Evolutionary conservation across 202 grass and related monocot species (phyloP), one percentile per base, ranked within the genome.

Genomic region (Schoenoplectus triqueter): DNA sequence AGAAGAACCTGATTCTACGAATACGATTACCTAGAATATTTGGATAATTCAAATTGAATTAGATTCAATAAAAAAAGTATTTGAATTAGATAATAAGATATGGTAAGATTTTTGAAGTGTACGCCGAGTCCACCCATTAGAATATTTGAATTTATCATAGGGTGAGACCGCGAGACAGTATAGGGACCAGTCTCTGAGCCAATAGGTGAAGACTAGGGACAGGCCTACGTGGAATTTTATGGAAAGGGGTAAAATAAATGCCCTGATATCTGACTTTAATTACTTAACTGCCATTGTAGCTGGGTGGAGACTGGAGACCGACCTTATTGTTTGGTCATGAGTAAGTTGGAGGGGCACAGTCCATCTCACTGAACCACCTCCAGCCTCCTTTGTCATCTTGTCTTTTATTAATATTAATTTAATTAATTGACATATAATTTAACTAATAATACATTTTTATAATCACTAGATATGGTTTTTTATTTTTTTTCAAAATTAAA

Each of bases 121-220:
- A 13, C 46, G 6, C 71, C 71, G 7, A 4, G 71, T 73, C n/a
- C 17, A 74, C 1, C 70, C 47, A 3, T 5, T 74, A 7, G 31
- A 59, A 15, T 5, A 21, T 6, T 18, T 11, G 1, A 6, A 51
- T 51, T 49, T 11, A 0, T 75, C 18, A 2, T 22, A 5, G 2
- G 17, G 18, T 52, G 9, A 13, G 47, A 52, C 17, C 9, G 54
- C 9, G 50, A 52, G 31, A 31, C 31, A 10, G n/a, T 20, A 21
- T 10, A 19, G 45, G 70, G 49, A 3, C 39, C 72, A 76, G 49
- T 56, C 5, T 10, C 50, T 20, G 2, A 55, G 17, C 0, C n/a
- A 81, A 9, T 81, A 81, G 78, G 40, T 6, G 11, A 62, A 82
- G 60, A 14, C 6, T 54, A 50, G 60, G 60, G 80, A 68, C 46